Percentiles rank a stretch among this genome's conserved stretches.
Conservation (phyloP, 495 filamentous ascomycete genomes). For the Hyaloscypha variabilis region DNA sequence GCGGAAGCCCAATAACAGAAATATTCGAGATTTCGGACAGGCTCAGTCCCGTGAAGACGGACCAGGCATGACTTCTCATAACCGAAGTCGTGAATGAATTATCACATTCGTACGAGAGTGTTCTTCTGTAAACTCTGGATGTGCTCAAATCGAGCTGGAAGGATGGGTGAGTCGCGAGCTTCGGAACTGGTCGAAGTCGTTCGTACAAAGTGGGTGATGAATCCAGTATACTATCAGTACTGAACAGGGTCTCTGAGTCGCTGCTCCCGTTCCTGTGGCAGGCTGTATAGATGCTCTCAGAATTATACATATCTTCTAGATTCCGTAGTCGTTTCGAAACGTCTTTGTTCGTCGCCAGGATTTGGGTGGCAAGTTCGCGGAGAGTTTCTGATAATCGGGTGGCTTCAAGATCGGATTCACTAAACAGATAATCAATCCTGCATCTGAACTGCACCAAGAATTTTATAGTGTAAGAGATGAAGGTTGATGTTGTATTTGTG, state of each 20-base stretch:
- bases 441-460: too few relatives aligned
- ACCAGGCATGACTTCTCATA: slow-evolving; percentile 9
- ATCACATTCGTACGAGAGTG: not conserved
- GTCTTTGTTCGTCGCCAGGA: not conserved
- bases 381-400: too few relatives aligned
- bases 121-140: slow-evolving; percentile 13
- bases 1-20: slow-evolving; percentile 7
- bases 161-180: not conserved
- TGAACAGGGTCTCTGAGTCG: too few relatives aligned
- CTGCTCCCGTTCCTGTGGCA: slow-evolving; percentile 7
- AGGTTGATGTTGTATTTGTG: too few relatives aligned
- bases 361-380: not conserved
- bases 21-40: slow-evolving; percentile 12
- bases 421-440: too few relatives aligned
- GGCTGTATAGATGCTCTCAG: slow-evolving; percentile 3
- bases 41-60: slow-evolving; percentile 11
- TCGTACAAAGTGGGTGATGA: too few relatives aligned
- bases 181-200: too few relatives aligned
- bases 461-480: too few relatives aligned
- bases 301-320: slow-evolving; percentile 3
- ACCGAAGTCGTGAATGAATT: slow-evolving; percentile 3
- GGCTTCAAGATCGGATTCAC: too few relatives aligned
- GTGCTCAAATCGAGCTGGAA: slow-evolving; percentile 7
- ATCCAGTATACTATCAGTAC: too few relatives aligned
- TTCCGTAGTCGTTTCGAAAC: slow-evolving; percentile 5